Conservation (phyloP, 1,284 basidiomycete species). For the Boletus semigastroideus region DNA sequence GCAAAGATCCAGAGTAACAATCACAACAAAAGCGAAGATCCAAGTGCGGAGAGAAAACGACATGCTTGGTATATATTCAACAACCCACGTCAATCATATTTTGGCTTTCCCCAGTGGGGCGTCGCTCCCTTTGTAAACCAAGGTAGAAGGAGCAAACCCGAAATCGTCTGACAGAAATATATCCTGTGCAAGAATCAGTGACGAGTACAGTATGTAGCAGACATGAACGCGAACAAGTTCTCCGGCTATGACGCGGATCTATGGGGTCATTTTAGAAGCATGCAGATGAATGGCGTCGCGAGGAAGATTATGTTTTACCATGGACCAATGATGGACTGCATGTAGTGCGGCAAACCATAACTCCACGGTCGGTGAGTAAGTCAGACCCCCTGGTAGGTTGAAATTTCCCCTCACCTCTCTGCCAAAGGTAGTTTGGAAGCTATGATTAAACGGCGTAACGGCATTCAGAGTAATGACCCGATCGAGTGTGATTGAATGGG, state of each 20-base stretch:
- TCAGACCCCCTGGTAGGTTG: neutral
- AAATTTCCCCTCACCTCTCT: constrained; percentile 58
- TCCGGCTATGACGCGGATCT: constrained; percentile 79
- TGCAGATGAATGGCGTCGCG: constrained; percentile 1
- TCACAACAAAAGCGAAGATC: neutral
- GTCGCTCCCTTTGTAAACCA: constrained; percentile 62
- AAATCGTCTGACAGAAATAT: constrained; percentile 70
- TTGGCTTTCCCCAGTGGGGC: constrained; percentile 45
- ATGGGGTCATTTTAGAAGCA: constrained; percentile 10
- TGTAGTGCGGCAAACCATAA: constrained; percentile 86
- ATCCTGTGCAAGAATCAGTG: constrained; percentile 42
- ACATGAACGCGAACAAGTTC: constrained; percentile 56
- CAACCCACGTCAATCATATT: constrained; percentile 29
- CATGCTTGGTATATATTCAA: constrained; percentile 7
- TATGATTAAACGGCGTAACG: constrained; percentile 73
- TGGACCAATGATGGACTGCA: constrained; percentile 84
- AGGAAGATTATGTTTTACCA: constrained; percentile 46
- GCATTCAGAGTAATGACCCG: constrained; percentile 68
- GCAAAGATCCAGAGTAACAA: neutral
- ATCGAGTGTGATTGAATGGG: constrained; percentile 46
- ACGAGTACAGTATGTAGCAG: constrained; percentile 4
- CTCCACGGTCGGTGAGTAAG: constrained; percentile 38
- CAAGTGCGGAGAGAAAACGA: neutral
- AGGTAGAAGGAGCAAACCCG: constrained; percentile 79
- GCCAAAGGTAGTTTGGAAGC: constrained; percentile 75